Conservation (phyloP, 352 stramenopile genomes). For the Blastocystis sp. region DNA sequence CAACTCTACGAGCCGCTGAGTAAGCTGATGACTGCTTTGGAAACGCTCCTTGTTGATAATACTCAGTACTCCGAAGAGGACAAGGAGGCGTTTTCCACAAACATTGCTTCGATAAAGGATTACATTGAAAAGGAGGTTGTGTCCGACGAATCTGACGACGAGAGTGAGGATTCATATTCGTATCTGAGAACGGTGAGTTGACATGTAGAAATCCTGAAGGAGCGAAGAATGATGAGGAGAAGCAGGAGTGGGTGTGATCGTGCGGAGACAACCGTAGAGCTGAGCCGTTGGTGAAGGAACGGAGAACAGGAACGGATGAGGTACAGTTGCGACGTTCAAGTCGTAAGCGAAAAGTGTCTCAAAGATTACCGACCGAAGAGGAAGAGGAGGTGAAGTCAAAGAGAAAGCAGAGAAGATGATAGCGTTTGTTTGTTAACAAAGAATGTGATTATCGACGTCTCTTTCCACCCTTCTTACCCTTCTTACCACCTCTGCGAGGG, state of each 20-base stretch:
- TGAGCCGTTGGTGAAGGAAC: background rate
- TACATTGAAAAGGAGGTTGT: slow-evolving; percentile 21
- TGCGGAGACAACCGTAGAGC: background rate
- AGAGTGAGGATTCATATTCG: slow-evolving; percentile 46
- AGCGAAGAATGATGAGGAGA: background rate
- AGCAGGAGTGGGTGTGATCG: background rate
- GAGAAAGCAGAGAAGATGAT: background rate
- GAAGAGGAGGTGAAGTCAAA: background rate
- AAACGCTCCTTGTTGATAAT: background rate
- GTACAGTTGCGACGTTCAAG: slow-evolving; percentile 1
- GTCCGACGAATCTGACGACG: background rate
- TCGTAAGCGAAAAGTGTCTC: background rate
- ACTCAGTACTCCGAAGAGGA: background rate
- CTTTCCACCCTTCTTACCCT: background rate
- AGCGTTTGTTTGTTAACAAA: background rate
- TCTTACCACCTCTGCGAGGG: background rate
- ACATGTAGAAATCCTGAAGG: background rate
- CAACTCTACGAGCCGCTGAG: background rate
- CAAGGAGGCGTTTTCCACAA: background rate
- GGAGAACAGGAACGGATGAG: background rate
- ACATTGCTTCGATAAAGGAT: background rate
- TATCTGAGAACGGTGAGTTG: background rate
- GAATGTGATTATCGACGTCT: background rate
- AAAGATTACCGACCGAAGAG: background rate
- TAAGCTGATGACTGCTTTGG: background rate